Percentiles rank a stretch among this genome's conserved stretches.
Evolutionary conservation across 768 basidiomycete species (phyloP).

Genomic region (Lepiota venenata): DNA sequence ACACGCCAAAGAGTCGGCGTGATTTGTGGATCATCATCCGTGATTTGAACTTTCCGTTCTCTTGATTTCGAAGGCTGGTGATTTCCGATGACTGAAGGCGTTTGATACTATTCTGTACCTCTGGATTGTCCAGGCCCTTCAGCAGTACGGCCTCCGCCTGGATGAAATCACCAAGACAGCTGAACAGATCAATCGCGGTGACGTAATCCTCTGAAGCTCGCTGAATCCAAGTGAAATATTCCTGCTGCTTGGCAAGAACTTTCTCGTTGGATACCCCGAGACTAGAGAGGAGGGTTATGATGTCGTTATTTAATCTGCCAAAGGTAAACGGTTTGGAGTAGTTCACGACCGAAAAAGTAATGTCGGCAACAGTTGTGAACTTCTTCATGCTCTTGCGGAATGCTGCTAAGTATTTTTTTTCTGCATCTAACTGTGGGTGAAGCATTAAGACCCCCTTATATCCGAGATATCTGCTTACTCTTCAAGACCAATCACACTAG

Average conservation of each 20-base stretch:
- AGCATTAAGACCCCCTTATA: slow-evolving; percentile 73
- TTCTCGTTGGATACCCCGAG: slow-evolving; percentile 56
- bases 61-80: slow-evolving; percentile 45
- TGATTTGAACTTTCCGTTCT: slow-evolving; percentile 43
- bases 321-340: slow-evolving; percentile 62
- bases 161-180: slow-evolving; percentile 43
- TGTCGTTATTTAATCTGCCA: slow-evolving; percentile 66
- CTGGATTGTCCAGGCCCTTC: slow-evolving; percentile 45
- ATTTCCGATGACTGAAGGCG: slow-evolving; percentile 47
- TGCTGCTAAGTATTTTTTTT: slow-evolving; percentile 43
- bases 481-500: background rate
- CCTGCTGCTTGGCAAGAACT: slow-evolving; percentile 50
- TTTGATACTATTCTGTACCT: slow-evolving; percentile 38
- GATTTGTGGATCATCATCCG: slow-evolving; percentile 63
- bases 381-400: slow-evolving; percentile 74
- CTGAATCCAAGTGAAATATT: slow-evolving; percentile 58
- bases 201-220: slow-evolving; percentile 43
- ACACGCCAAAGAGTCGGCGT: slow-evolving; percentile 61
- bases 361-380: slow-evolving; percentile 51
- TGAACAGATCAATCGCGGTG: slow-evolving; percentile 55
- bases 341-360: slow-evolving; percentile 66
- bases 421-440: slow-evolving; percentile 52
- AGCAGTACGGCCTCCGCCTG: slow-evolving; percentile 52
- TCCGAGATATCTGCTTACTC: slow-evolving; percentile 49
- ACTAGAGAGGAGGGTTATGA: slow-evolving; percentile 62